Evolutionary conservation across 164 flowering plant species (phyloP), one percentile per base, ranked within the genome.

Genomic region (Protea cynaroides): DNA sequence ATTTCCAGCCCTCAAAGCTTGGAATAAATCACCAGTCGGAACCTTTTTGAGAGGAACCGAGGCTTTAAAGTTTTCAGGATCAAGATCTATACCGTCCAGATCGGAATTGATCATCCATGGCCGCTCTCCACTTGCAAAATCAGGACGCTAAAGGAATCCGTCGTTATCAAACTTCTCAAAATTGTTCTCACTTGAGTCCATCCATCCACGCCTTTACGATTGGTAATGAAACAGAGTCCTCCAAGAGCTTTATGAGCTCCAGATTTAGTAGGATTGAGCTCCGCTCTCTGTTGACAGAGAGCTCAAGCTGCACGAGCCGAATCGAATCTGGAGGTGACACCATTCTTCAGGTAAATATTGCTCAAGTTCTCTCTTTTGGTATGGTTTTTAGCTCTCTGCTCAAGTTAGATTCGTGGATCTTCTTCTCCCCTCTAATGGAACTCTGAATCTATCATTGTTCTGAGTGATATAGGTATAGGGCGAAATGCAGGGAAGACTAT

Each of bases 241-340:
- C 75, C 82, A 4, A 95, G 89, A 19, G 96, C 99, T 56, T 79
- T 89, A 7, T 89, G 96, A 11, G 97, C 96, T 8, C 96, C 86
- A 58, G 97, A 89, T 25, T 87, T 83, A 56, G 86, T 85, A 63
- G 97, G 88, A 61, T 95, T 90, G 9, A 95, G 86, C 78, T 83
- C 88, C 0, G 97, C 97, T 21, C 85, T 75, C 64, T 89, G 96
- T 59, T 75, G 73, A 12, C 99, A 80, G 44, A 84, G 78, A 7
- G 93, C 90, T 7, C 99, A 75, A 56, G 97, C 96, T 6, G 83
- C 93, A 56, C 87, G 59, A 62, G 92, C 88, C 10, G 85, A 75
- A 17, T 86, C 92, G 36, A 73, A 54, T 9, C 74, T 83, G 5
- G 51, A 24, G 10, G 65, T 67, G 10, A 19, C 70, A 6, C 61